Conservation (phyloP, 805 yeast species). For the Metschnikowia amazonensis region DNA sequence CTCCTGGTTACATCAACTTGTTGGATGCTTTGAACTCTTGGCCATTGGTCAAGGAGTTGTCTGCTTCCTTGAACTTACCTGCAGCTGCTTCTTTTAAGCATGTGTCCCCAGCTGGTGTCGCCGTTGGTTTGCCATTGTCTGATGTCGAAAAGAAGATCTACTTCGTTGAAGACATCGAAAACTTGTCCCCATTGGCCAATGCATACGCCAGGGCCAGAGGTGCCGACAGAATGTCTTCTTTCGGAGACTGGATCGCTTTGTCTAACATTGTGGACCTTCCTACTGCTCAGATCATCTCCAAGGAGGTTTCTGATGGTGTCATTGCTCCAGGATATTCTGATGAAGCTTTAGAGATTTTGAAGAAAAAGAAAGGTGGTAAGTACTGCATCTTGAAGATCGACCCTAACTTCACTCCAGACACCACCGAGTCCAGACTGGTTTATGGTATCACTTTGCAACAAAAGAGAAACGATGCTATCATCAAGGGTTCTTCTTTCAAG, state of each 20-base stretch:
- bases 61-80: constrained; percentile 90
- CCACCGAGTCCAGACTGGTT: constrained; percentile 86
- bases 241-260: constrained; percentile 97
- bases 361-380: constrained; percentile 94
- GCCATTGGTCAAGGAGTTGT: constrained; percentile 97
- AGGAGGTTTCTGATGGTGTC: constrained; percentile 97
- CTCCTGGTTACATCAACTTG: constrained; percentile 96
- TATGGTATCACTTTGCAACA: constrained; percentile 94
- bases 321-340: constrained; percentile 96
- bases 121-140: constrained; percentile 89
- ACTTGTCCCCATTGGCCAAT: constrained; percentile 92
- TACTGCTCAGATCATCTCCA: constrained; percentile 94
- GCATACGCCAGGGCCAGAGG: constrained; percentile 99
- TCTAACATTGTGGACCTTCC: constrained; percentile 95
- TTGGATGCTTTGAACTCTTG: constrained; percentile 96
- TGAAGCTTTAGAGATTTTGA: constrained; percentile 85
- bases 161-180: constrained; percentile 91
- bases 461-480: constrained; percentile 96
- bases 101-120: constrained; percentile 98
- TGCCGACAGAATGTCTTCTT: constrained; percentile 99
- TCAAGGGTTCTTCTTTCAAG: constrained; percentile 83
- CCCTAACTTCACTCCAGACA: constrained; percentile 84
- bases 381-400: constrained; percentile 95
- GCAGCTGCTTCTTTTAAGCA: constrained; percentile 99
- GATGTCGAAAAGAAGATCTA: constrained; percentile 92